phyloP scores from a whole-genome alignment of 768 basidiomycete species.

The Leucocoprinus leucothites region DNA sequence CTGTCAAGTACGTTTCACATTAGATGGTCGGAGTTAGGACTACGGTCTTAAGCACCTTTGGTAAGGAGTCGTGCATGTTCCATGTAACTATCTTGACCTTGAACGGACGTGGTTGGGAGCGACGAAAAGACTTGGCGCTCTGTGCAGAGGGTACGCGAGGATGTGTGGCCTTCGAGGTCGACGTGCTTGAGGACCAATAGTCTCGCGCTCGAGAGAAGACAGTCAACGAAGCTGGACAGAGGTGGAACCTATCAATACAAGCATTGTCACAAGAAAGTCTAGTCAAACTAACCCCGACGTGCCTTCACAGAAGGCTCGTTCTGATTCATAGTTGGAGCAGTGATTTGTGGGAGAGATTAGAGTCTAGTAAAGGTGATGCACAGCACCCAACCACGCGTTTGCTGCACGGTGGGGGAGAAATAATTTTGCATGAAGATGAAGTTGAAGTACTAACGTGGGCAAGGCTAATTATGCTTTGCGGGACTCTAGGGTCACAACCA shows the following conservation, averaged over 20 bases:
- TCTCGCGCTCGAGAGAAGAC: constrained; percentile 7
- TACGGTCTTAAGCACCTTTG: constrained; percentile 46
- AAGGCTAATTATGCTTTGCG: background rate
- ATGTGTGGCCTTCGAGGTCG: background rate
- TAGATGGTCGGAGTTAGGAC: background rate
- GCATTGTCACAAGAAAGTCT: too few relatives aligned
- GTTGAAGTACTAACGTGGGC: background rate
- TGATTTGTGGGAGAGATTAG: background rate
- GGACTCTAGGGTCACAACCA: background rate
- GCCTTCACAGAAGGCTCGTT: background rate
- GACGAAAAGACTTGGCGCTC: background rate
- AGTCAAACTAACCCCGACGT: constrained; percentile 2
- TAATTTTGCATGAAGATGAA: constrained; percentile 1
- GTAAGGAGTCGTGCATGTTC: constrained; percentile 85
- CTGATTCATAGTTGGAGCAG: background rate
- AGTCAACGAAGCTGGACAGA: background rate
- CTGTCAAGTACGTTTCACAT: constrained; percentile 30
- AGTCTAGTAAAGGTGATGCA: background rate
- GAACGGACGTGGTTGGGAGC: constrained; percentile 24
- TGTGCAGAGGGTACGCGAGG: background rate
- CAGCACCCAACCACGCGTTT: constrained; percentile 8
- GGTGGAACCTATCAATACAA: background rate
- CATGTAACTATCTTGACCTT: constrained; percentile 73
- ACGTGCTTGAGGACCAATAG: constrained; percentile 1
- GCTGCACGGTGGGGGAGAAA: background rate